Percentiles rank a stretch among this genome's conserved stretches.
Evolutionary conservation across 257 asterid species (phyloP).

Genomic region (Solanum chiquidenum): DNA sequence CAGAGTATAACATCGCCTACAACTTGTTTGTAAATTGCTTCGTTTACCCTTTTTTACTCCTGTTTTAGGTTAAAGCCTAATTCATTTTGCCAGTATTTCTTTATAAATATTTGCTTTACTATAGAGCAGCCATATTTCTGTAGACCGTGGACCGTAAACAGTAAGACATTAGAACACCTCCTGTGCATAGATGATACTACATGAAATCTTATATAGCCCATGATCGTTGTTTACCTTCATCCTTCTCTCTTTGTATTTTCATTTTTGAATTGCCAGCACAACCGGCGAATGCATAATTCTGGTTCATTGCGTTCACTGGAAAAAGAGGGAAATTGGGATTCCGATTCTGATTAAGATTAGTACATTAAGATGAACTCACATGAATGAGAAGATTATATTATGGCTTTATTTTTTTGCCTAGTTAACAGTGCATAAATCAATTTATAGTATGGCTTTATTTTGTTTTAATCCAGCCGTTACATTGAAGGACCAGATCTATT

Average conservation of each 20-base stretch:
- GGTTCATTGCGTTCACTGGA: not conserved
- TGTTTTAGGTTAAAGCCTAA: not conserved
- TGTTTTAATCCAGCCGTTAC: not conserved
- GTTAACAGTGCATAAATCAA: too few relatives aligned
- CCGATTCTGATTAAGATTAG: not conserved
- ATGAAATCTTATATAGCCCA: not conserved
- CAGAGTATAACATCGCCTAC: not conserved
- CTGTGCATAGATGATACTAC: not conserved
- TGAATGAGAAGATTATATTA: not conserved
- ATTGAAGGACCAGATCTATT: not conserved
- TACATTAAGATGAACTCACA: not conserved
- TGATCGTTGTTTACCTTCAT: not conserved
- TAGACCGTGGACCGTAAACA: not conserved
- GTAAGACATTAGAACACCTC: not conserved
- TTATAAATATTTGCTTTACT: not conserved
- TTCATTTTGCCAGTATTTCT: not conserved
- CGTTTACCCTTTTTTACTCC: not conserved
- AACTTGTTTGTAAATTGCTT: slow-evolving; percentile 5
- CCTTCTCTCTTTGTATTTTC: not conserved
- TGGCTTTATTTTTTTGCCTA: too few relatives aligned
- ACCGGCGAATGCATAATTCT: not conserved
- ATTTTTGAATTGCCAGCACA: not conserved
- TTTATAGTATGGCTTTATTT: too few relatives aligned
- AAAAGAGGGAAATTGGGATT: not conserved
- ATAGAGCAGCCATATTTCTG: not conserved